phyloP scores from a whole-genome alignment of 305 asterid species.

The Rubia balearica region DNA sequence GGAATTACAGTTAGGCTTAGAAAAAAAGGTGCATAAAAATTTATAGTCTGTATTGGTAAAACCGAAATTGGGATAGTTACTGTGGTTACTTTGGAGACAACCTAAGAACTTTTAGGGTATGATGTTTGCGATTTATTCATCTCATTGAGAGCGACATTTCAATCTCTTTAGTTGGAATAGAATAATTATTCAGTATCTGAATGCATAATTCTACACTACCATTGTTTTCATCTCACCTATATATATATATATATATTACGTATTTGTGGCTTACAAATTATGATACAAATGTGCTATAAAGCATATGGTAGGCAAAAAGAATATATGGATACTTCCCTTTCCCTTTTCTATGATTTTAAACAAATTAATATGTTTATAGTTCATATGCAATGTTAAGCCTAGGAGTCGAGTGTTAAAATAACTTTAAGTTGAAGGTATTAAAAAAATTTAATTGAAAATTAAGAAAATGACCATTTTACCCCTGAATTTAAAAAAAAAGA shows the following conservation, averaged over 20 bases:
- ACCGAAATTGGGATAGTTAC: background rate
- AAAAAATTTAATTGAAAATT: too few species aligned
- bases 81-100: slow-evolving; percentile 7
- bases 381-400: too few species aligned
- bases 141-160: background rate
- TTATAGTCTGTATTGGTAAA: too few species aligned
- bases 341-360: background rate
- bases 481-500: too few species aligned
- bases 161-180: slow-evolving; percentile 1
- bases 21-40: too few species aligned
- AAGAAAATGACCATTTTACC: too few species aligned
- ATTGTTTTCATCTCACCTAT: too few species aligned
- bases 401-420: too few species aligned
- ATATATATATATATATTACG: background rate
- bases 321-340: background rate
- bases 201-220: background rate
- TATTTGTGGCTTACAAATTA: background rate
- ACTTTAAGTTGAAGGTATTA: too few species aligned
- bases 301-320: background rate
- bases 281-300: background rate
- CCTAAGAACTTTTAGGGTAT: slow-evolving; percentile 10
- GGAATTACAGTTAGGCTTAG: too few species aligned
- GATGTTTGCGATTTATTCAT: background rate
- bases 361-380: too few species aligned
- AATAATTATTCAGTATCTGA: background rate